Percentiles rank a stretch among this genome's conserved stretches.
Conservation (phyloP, 164 flowering plant species). For the Cinnamomum chago region DNA sequence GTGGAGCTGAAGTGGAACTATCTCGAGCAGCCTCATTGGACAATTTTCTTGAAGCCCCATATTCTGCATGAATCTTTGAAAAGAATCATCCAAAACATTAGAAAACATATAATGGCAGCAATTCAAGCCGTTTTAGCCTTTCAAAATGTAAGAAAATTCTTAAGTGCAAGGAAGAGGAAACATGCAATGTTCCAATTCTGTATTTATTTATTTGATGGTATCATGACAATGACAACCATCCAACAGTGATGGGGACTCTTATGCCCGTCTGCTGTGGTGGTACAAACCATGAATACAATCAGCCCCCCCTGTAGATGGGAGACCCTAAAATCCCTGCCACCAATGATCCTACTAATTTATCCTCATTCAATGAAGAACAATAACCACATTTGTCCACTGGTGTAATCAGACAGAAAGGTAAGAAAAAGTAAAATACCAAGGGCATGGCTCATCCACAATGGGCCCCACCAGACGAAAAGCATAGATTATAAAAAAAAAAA, state of each 20-base stretch:
- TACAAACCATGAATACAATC: background rate
- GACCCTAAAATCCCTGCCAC: background rate
- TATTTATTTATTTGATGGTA: too few species aligned
- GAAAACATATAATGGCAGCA: conserved; percentile 2
- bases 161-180: background rate
- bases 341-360: background rate
- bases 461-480: background rate
- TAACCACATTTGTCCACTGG: background rate
- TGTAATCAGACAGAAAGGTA: background rate
- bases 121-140: background rate
- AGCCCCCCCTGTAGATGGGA: background rate
- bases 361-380: background rate
- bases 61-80: conserved; percentile 54
- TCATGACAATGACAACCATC: too few species aligned
- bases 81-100: conserved; percentile 11
- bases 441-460: too few species aligned
- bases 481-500: too few species aligned
- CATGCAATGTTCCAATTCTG: background rate
- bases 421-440: too few species aligned
- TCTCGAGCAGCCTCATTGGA: conserved; percentile 20
- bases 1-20: conserved; percentile 21
- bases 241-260: too few species aligned
- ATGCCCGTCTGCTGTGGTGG: too few species aligned
- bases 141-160: too few species aligned
- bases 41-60: conserved; percentile 44